phyloP scores from a whole-genome alignment of 2,329 filamentous ascomycete species.

The Bipolaris sorokiniana region DNA sequence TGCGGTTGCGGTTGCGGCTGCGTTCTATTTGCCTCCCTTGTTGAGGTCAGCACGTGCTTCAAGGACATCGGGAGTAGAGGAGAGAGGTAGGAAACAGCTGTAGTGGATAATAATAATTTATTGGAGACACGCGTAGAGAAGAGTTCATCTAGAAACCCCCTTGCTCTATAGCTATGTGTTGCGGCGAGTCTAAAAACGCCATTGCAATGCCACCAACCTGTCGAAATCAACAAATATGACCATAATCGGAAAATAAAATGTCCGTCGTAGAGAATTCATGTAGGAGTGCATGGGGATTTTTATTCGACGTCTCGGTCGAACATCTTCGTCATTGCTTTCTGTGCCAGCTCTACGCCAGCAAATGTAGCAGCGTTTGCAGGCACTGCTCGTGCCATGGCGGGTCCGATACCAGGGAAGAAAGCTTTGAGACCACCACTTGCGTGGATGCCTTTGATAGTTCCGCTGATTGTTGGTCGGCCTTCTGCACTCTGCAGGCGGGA shows the following conservation, averaged over 20 bases:
- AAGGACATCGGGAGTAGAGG: conserved; percentile 2
- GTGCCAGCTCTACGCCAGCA: conserved; percentile 80
- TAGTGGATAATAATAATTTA: conserved; percentile 6
- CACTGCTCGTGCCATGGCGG: conserved; percentile 88
- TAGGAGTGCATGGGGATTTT: background rate
- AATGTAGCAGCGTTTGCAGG: conserved; percentile 98
- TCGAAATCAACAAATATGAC: conserved; percentile 14
- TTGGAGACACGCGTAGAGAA: conserved; percentile 10
- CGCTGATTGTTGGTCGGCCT: conserved; percentile 78
- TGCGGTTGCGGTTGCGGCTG: conserved; percentile 11
- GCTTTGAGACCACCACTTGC: conserved; percentile 81
- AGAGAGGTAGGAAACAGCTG: background rate
- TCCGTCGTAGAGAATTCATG: background rate
- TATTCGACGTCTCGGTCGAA: conserved; percentile 59
- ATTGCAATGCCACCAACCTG: conserved; percentile 30
- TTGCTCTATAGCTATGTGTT: conserved; percentile 15
- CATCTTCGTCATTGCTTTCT: conserved; percentile 79
- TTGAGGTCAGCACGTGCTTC: conserved; percentile 3
- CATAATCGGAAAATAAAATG: conserved; percentile 14
- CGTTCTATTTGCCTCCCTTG: conserved; percentile 32
- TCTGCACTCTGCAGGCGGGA: conserved; percentile 89
- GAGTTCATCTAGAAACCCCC: conserved; percentile 11
- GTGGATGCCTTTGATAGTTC: conserved; percentile 84
- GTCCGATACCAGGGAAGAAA: conserved; percentile 96
- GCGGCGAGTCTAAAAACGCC: conserved; percentile 26